A percentile compares a stretch with the other conserved stretches of the same genome.
These are phyloP conservation scores for Sugiyamaella qingdaonensis DNA, from an alignment of 805 yeast genomes.

Conservation along the genomic window DNA sequence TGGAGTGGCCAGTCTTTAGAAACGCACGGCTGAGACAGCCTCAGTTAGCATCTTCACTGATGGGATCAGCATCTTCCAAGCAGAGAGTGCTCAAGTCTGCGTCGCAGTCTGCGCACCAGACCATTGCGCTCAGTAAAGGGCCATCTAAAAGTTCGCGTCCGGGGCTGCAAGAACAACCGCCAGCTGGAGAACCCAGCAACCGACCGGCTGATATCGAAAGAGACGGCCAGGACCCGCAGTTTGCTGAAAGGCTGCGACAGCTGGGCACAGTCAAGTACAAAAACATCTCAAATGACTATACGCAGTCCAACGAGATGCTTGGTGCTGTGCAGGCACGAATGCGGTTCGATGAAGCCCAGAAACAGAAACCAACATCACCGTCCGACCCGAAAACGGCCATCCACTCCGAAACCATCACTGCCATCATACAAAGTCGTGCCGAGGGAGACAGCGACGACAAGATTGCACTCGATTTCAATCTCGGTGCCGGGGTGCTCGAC, in stretches of 20 bases:
- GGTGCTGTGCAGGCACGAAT: conserved; percentile 23
- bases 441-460: conserved; percentile 22
- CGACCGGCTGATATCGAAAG: neutral
- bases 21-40: too few relatives aligned
- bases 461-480: conserved; percentile 17
- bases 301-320: conserved; percentile 18
- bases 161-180: neutral
- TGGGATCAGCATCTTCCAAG: conserved; percentile 8
- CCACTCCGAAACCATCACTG: conserved; percentile 24
- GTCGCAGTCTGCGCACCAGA: neutral
- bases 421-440: conserved; percentile 19
- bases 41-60: neutral
- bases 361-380: conserved; percentile 10
- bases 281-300: conserved; percentile 5
- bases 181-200: neutral
- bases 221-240: conserved; percentile 39
- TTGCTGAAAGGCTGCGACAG: conserved; percentile 20
- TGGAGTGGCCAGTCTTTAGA: too few relatives aligned
- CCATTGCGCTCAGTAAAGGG: conserved; percentile 1
- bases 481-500: conserved; percentile 16
- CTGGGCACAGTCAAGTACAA: conserved; percentile 23
- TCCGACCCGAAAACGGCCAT: conserved; percentile 11
- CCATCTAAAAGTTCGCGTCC: neutral
- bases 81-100: neutral
- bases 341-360: neutral